These are phyloP conservation scores for Dryadomyces sulphureus DNA, from an alignment of 2,329 filamentous ascomycete genomes.

Conservation along the genomic window DNA sequence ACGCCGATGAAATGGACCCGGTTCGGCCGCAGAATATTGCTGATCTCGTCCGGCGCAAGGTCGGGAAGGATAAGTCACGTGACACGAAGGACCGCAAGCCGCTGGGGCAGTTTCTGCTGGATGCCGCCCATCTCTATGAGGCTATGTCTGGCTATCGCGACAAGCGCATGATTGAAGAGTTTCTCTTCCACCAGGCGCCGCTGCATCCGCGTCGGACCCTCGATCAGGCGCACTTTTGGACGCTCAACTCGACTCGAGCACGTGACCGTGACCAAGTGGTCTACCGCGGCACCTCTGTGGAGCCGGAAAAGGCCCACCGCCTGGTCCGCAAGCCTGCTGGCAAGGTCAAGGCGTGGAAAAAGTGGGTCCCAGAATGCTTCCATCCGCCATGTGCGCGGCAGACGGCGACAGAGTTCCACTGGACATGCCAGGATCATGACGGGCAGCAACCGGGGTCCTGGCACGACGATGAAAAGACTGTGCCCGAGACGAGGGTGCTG, in stretches of 20 bases:
- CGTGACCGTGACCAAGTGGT: slow-evolving; percentile 28
- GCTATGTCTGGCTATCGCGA: slow-evolving; percentile 21
- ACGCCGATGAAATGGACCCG: no score
- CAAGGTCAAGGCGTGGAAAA: no score
- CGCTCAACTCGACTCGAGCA: slow-evolving; percentile 21
- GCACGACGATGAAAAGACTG: no score
- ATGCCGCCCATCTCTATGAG: slow-evolving; percentile 20
- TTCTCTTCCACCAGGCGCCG: slow-evolving; percentile 19
- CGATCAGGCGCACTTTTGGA: slow-evolving; percentile 30
- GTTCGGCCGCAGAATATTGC: no score
- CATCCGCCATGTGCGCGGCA: no score
- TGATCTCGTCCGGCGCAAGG: no score
- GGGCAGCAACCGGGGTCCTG: no score
- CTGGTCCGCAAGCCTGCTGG: neutral
- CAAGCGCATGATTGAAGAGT: slow-evolving; percentile 18
- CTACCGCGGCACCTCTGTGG: slow-evolving; percentile 20
- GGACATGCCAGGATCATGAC: neutral
- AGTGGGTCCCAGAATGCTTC: no score
- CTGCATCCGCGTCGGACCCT: slow-evolving; percentile 29
- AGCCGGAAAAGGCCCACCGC: neutral
- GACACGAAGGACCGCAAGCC: no score
- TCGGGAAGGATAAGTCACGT: no score
- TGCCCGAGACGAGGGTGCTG: no score
- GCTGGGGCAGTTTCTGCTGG: slow-evolving; percentile 15
- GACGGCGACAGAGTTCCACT: neutral